phyloP scores from a whole-genome alignment of 306 rosid genomes.

The Pterocarpus santalinus region DNA sequence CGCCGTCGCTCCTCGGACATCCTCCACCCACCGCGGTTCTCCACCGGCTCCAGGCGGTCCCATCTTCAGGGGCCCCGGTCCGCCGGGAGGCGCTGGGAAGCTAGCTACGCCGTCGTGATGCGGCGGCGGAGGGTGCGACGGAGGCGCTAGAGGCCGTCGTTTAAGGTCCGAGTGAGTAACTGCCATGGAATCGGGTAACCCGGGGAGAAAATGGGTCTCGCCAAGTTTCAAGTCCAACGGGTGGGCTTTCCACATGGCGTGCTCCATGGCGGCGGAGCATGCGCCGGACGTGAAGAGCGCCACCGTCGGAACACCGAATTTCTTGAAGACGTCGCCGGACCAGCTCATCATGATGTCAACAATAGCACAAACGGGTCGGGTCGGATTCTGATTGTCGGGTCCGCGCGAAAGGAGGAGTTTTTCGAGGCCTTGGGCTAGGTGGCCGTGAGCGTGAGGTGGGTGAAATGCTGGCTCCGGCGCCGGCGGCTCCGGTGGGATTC shows the following conservation, averaged over 20 bases:
- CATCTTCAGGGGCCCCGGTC: slow-evolving; percentile 16
- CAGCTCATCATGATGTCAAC: slow-evolving; percentile 68
- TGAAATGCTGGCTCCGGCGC: not conserved
- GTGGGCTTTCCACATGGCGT: slow-evolving; percentile 64
- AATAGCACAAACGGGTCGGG: slow-evolving; percentile 62
- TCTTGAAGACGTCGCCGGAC: slow-evolving; percentile 49
- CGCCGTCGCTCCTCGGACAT: slow-evolving; percentile 30
- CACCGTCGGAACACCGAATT: slow-evolving; percentile 59
- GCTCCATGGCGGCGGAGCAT: slow-evolving; percentile 64
- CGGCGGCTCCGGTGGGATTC: slow-evolving; percentile 41
- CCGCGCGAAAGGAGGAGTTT: slow-evolving; percentile 41
- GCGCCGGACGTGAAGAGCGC: slow-evolving; percentile 73
- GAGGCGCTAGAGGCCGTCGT: slow-evolving; percentile 35
- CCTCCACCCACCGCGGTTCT: slow-evolving; percentile 57
- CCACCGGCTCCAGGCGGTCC: slow-evolving; percentile 55
- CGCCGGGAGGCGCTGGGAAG: slow-evolving; percentile 8
- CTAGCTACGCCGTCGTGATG: not conserved
- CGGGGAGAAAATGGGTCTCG: slow-evolving; percentile 59
- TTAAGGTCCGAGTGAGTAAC: slow-evolving; percentile 51
- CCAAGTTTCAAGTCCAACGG: slow-evolving; percentile 55
- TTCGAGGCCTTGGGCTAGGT: slow-evolving; percentile 46
- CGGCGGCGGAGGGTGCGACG: not conserved
- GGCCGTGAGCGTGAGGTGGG: slow-evolving; percentile 26
- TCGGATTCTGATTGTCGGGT: slow-evolving; percentile 7
- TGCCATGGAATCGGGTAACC: slow-evolving; percentile 66